Conservation (phyloP, 2,329 filamentous ascomycete genomes). For the Erysiphe pulchra region DNA sequence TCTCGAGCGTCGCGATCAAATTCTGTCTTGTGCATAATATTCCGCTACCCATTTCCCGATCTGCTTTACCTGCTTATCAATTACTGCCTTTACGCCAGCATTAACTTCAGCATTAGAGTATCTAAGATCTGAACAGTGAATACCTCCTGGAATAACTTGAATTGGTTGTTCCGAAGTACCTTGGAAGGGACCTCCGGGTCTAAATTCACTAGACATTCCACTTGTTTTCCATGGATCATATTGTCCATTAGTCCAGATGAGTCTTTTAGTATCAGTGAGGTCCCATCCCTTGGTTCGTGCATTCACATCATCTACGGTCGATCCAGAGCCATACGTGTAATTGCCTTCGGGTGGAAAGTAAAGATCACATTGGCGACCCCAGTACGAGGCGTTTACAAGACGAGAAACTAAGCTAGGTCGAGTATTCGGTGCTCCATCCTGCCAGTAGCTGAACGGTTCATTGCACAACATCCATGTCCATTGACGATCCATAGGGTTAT, state of each 20-base stretch:
- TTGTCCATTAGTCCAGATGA: slow-evolving; percentile 32
- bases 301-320: slow-evolving; percentile 22
- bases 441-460: slow-evolving; percentile 32
- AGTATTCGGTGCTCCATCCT: slow-evolving; percentile 23
- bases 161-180: slow-evolving; percentile 23
- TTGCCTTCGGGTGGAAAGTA: slow-evolving; percentile 26
- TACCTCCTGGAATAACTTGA: slow-evolving; percentile 24
- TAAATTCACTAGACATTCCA: slow-evolving; percentile 24
- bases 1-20: too few relatives aligned
- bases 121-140: slow-evolving; percentile 29
- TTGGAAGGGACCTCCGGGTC: slow-evolving; percentile 26
- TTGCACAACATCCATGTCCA: slow-evolving; percentile 34
- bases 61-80: slow-evolving; percentile 22
- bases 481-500: slow-evolving; percentile 22
- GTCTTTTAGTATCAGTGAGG: slow-evolving; percentile 22
- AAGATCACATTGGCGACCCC: slow-evolving; percentile 25
- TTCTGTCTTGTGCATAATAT: slow-evolving; percentile 9
- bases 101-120: slow-evolving; percentile 21
- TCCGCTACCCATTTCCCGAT: slow-evolving; percentile 28
- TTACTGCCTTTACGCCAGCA: slow-evolving; percentile 20
- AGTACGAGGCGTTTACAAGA: slow-evolving; percentile 24
- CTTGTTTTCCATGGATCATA: slow-evolving; percentile 33
- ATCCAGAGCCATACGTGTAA: slow-evolving; percentile 22
- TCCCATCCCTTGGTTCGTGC: slow-evolving; percentile 28
- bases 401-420: slow-evolving; percentile 24